Conservation (phyloP, 176 grass and related monocot genomes). For the Luzula sylvatica region DNA sequence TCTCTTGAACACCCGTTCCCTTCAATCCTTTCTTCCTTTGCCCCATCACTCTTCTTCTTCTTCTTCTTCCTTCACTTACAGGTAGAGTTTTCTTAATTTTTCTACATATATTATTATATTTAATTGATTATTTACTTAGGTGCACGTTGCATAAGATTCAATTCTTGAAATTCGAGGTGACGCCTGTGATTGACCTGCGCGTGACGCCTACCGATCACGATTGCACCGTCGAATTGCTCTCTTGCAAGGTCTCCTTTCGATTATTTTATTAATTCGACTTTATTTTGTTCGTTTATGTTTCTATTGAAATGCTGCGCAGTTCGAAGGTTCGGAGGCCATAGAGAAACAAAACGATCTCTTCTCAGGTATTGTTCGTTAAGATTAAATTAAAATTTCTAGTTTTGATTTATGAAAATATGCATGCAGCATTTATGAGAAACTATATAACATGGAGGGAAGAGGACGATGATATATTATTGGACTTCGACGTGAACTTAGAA, state of each 20-base stretch:
- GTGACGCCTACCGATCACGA: constrained; percentile 40
- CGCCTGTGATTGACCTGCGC: constrained; percentile 62
- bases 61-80: neutral
- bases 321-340: constrained; percentile 50
- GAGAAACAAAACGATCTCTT: constrained; percentile 70
- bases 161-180: constrained; percentile 58
- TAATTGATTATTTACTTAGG: constrained; percentile 14
- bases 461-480: constrained; percentile 38
- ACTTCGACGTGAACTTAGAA: constrained; percentile 66
- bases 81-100: no score
- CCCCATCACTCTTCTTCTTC: constrained; percentile 4
- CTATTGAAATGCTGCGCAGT: constrained; percentile 40
- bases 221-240: constrained; percentile 85
- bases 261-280: neutral
- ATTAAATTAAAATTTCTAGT: neutral
- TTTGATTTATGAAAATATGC: neutral
- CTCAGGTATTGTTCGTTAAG: constrained; percentile 36
- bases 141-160: constrained; percentile 64
- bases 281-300: neutral
- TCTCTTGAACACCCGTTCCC: constrained; percentile 63
- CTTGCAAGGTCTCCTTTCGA: constrained; percentile 42
- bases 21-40: constrained; percentile 52
- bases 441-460: constrained; percentile 55
- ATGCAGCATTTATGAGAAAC: constrained; percentile 69
- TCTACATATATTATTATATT: no score